Evolutionary conservation across 768 basidiomycete species (phyloP), one percentile per base, ranked within the genome.

Genomic region (Macrocybe gigantea): DNA sequence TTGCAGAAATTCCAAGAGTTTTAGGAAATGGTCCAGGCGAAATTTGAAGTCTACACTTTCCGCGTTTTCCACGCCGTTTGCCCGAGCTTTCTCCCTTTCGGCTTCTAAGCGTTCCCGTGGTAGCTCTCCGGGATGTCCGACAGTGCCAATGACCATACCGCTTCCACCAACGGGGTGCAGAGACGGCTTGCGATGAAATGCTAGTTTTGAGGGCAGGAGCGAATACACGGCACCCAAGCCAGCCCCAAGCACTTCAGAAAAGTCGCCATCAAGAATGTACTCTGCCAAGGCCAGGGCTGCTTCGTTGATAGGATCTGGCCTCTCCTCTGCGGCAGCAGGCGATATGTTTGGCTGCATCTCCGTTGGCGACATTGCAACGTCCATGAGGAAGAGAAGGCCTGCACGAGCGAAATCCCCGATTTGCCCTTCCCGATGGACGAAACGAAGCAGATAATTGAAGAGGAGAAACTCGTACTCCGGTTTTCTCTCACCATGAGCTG

Each of bases 251-350:
- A 98, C 95, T 53, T 97, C 93, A n/a, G 93, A 91, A 63, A 96
- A 95, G 65, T 97, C 95, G n/a, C 93, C 91, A 58, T 95, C 91
- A 12, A 96, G 77, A 44, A 97, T 89, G 61, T 92, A 96, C 60
- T 94, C 92, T 13, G 91, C 91, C 35, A 98, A 71, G 6, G 90
- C 88, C 38, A 94, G 72, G 1, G 88, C 87, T 1, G 92, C 90
- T 59, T 93, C 92, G 31, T 79, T 80, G 37, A 91, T 78, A 3
- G 93, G 85, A 60, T 95, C 91, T 5, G 63, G 46, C 7, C 62
- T 57, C 5, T 55, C 37, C 14, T 47, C 44, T 38, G 69, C 71
- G 22, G 67, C 72, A 38, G 64, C 68, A 4, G 64, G 50, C 7
- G 71, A 61, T 9, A 65, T 57, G 7, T 46, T 41, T 22, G 38